A percentile compares a stretch with the other conserved stretches of the same genome.
phyloP scores from a whole-genome alignment of 2,329 filamentous ascomycete species.

The Nigrograna mackinnonii region DNA sequence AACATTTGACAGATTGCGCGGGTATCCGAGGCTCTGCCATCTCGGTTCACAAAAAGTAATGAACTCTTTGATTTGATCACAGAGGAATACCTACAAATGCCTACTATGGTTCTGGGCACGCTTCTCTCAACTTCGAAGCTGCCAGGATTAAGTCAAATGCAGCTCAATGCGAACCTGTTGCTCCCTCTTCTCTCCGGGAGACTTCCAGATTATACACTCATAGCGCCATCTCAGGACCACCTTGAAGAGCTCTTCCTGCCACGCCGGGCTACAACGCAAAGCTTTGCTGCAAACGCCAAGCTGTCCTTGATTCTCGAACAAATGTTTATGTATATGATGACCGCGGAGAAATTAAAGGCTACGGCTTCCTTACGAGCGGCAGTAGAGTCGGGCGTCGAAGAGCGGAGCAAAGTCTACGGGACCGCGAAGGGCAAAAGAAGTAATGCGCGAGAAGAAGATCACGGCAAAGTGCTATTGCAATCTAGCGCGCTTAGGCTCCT shows the following conservation, averaged over 20 bases:
- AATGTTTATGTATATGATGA: slow-evolving; percentile 34
- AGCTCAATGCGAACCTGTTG: slow-evolving; percentile 46
- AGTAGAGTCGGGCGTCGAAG: slow-evolving; percentile 57
- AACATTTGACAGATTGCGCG: slow-evolving; percentile 32
- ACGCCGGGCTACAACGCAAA: slow-evolving; percentile 24
- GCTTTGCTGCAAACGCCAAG: slow-evolving; percentile 36
- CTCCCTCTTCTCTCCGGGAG: slow-evolving; percentile 26
- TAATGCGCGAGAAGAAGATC: slow-evolving; percentile 37
- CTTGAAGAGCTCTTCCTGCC: slow-evolving; percentile 30
- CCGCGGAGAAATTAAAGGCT: slow-evolving; percentile 16
- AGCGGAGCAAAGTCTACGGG: slow-evolving; percentile 48
- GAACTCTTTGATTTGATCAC: slow-evolving; percentile 64
- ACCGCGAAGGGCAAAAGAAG: slow-evolving; percentile 50
- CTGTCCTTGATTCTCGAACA: slow-evolving; percentile 39
- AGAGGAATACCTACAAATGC: slow-evolving; percentile 57
- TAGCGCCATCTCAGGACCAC: slow-evolving; percentile 28
- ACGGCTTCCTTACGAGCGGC: slow-evolving; percentile 44
- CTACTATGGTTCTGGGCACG: slow-evolving; percentile 60
- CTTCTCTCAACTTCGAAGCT: slow-evolving; percentile 57
- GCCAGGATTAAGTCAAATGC: slow-evolving; percentile 47
- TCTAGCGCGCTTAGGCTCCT: slow-evolving; percentile 38
- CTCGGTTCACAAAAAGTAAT: slow-evolving; percentile 54
- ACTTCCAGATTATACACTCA: slow-evolving; percentile 27
- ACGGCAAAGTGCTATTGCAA: slow-evolving; percentile 36
- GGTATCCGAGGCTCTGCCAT: slow-evolving; percentile 42